Percentiles rank a stretch among this genome's conserved stretches.
These are phyloP conservation scores for Aspergillus pseudoviridinutans DNA, from an alignment of 2,329 filamentous ascomycete genomes.

Conservation along the genomic window DNA sequence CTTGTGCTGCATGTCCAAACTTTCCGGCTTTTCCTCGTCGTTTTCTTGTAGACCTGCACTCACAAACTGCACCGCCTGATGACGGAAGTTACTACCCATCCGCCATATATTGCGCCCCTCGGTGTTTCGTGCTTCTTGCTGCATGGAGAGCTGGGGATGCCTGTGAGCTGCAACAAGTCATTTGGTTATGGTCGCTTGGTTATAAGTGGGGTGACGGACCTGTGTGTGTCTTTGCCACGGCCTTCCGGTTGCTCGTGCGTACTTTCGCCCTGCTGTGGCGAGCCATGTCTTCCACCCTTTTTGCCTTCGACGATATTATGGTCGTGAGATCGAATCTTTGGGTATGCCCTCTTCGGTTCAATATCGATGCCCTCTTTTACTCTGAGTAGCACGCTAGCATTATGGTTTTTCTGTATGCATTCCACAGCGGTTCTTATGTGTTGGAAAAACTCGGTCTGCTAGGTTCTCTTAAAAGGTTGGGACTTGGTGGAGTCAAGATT, in stretches of 20 bases:
- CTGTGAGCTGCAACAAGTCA: conserved; percentile 13
- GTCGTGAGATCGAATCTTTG: neutral
- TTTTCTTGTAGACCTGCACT: conserved; percentile 52
- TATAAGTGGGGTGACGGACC: conserved; percentile 1
- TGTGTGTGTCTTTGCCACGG: neutral
- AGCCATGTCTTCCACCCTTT: conserved; percentile 9
- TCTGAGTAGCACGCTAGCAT: neutral
- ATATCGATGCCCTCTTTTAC: neutral
- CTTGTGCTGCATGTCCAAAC: neutral
- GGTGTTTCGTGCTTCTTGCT: conserved; percentile 57
- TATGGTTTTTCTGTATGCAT: neutral
- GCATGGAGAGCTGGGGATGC: conserved; percentile 42
- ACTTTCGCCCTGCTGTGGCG: conserved; percentile 15
- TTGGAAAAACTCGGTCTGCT: neutral
- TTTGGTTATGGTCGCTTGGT: conserved; percentile 2
- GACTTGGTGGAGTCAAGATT: neutral
- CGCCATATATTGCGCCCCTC: conserved; percentile 49
- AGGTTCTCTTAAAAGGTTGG: neutral
- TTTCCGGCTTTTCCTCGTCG: conserved; percentile 15
- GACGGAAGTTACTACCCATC: conserved; percentile 49
- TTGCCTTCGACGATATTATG: neutral
- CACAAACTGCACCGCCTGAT: conserved; percentile 57
- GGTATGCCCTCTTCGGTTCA: neutral
- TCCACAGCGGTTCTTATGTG: neutral
- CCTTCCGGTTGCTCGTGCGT: conserved; percentile 7